Evolutionary conservation across 495 filamentous ascomycete genomes (phyloP), one percentile per base, ranked within the genome.

Genomic region (Penicillium roqueforti): DNA sequence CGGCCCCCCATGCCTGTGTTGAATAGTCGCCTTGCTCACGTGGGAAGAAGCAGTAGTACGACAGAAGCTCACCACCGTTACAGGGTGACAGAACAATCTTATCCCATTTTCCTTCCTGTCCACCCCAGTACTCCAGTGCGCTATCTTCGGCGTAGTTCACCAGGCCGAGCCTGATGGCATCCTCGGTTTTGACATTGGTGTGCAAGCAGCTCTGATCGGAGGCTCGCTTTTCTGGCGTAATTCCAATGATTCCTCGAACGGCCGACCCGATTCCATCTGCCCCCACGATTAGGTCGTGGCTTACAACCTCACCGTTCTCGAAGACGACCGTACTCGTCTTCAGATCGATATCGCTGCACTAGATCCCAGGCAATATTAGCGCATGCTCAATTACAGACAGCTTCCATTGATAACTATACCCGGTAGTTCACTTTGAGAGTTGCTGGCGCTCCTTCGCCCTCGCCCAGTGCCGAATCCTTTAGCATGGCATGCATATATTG

Each of bases 401-500:
- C 11, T 3, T 5, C 4, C 20, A 18, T 19, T 28, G 5, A 14
- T 28, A 26, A 29, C 55, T 62, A 23, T 56, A 70, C 74, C 47
- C 61, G 57, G 54, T 79, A 71, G 50, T 80, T 77, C 3, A 80
- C 72, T 19, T 63, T 41, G 16, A 80, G 50, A 29, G 55, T 68
- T 1, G 69, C 73, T 0, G 76, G 78, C 0, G 44, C 63, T 6
- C 76, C 77, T n/a, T 71, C 63, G 1, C 76, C 74, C 6, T 69
- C 68, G 8, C 65, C 69, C 49, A 76, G 11, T 1, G 78, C 80
- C 16, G 69, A 69, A 23, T 77, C 73, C 66, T 69, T 77, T 59
- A 83, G 56, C 75, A 81, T 78, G 6, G 63, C 54, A 57, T 83
- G 80, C 77, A 83, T 80, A 53, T 81, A 69, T 46, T 75, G 71